Evolutionary conservation across 805 yeast genomes (phyloP).

Genomic region (Candida arabinofermentans): DNA sequence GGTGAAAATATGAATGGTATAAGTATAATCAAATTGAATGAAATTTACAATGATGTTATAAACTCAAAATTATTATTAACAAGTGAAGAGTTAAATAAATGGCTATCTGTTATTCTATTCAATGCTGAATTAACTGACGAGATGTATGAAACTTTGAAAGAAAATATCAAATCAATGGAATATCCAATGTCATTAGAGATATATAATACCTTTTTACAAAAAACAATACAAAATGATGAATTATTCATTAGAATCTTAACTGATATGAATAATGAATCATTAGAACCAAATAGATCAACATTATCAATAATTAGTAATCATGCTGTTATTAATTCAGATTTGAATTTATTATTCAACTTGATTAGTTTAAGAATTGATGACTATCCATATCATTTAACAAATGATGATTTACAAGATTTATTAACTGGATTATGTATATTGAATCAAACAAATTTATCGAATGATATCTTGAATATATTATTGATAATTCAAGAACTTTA

Average conservation of each 20-base stretch:
- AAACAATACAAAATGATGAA: constrained; percentile 12
- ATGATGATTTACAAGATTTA: constrained; percentile 11
- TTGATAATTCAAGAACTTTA: constrained; percentile 14
- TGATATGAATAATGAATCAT: constrained; percentile 11
- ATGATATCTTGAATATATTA: constrained; percentile 19
- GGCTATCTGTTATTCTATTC: constrained; percentile 11
- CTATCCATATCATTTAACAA: constrained; percentile 11
- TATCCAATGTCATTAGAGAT: constrained; percentile 11
- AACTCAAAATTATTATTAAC: constrained; percentile 18
- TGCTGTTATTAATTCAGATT: constrained; percentile 10
- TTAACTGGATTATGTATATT: constrained; percentile 13
- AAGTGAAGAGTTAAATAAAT: constrained; percentile 14
- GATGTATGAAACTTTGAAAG: constrained; percentile 8
- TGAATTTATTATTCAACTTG: constrained; percentile 15
- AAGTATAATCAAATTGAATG: constrained; percentile 8
- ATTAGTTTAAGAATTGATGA: constrained; percentile 18
- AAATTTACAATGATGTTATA: constrained; percentile 18
- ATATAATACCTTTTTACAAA: constrained; percentile 16
- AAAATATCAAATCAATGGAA: constrained; percentile 10
- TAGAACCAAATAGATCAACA: constrained; percentile 18
- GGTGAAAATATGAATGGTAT: constrained; percentile 8
- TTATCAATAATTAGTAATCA: constrained; percentile 14
- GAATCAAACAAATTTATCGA: constrained; percentile 12
- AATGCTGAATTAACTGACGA: constrained; percentile 9
- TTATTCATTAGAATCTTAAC: constrained; percentile 15